A percentile compares a stretch with the other conserved stretches of the same genome.
Evolutionary conservation across 2,329 filamentous ascomycete genomes (phyloP).

Genomic region (Aspergillus persii): DNA sequence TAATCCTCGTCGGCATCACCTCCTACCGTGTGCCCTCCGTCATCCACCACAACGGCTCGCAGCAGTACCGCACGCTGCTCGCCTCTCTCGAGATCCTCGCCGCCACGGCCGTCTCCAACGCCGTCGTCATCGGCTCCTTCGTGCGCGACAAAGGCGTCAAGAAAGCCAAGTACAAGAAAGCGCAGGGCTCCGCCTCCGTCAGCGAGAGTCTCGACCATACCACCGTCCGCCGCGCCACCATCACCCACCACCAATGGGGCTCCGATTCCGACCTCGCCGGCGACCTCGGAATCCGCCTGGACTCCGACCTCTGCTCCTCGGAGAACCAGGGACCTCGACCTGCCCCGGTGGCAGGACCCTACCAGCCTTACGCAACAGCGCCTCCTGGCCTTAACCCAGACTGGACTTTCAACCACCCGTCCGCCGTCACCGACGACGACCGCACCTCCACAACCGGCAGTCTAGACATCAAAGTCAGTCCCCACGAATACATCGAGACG

Average conservation of each 20-base stretch:
- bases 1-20: constrained; percentile 75
- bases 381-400: constrained; percentile 25
- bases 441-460: constrained; percentile 29
- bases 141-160: constrained; percentile 87
- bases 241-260: constrained; percentile 71
- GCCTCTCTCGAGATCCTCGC: constrained; percentile 90
- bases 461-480: constrained; percentile 32
- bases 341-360: constrained; percentile 40
- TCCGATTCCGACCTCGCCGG: constrained; percentile 89
- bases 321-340: constrained; percentile 33
- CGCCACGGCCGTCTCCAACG: constrained; percentile 82
- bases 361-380: constrained; percentile 20
- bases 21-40: constrained; percentile 78
- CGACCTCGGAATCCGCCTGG: constrained; percentile 69
- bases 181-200: constrained; percentile 43
- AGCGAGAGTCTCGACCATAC: constrained; percentile 46
- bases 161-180: constrained; percentile 73
- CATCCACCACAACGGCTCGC: constrained; percentile 66
- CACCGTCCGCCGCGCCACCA: constrained; percentile 49
- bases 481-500: constrained; percentile 35
- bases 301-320: constrained; percentile 48
- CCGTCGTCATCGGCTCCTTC: constrained; percentile 87
- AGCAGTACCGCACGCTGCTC: constrained; percentile 83
- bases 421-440: constrained; percentile 27
- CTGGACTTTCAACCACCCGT: constrained; percentile 32